Conservation (phyloP, 1,284 basidiomycete genomes). For the Cryptococcus amylolentus region DNA sequence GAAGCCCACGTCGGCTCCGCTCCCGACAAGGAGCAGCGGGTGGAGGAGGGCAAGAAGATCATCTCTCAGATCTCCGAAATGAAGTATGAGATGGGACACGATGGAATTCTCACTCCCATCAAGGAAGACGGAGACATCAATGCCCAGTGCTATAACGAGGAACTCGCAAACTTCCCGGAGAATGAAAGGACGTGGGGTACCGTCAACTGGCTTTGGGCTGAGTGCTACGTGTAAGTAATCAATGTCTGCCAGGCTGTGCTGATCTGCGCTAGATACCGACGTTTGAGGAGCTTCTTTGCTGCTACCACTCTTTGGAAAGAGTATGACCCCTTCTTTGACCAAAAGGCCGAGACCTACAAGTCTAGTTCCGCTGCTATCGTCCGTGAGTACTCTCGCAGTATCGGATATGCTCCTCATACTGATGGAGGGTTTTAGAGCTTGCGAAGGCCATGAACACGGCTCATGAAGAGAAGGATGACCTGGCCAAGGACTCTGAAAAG, state of each 20-base stretch:
- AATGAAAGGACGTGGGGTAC: slow-evolving; percentile 79
- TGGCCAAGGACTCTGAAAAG: slow-evolving; percentile 30
- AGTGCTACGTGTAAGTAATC: slow-evolving; percentile 60
- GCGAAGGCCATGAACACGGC: slow-evolving; percentile 41
- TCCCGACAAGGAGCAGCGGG: slow-evolving; percentile 36
- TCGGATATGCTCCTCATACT: not conserved
- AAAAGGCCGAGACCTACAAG: slow-evolving; percentile 80
- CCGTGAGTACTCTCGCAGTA: slow-evolving; percentile 52
- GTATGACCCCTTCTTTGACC: slow-evolving; percentile 79
- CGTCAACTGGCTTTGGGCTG: slow-evolving; percentile 89
- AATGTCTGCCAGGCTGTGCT: not conserved
- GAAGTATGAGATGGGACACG: slow-evolving; percentile 85
- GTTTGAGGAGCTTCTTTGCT: slow-evolving; percentile 71
- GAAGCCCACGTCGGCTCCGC: slow-evolving; percentile 46
- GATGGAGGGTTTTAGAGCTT: slow-evolving; percentile 27
- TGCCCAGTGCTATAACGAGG: slow-evolving; percentile 67
- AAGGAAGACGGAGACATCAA: slow-evolving; percentile 68
- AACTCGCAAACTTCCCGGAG: slow-evolving; percentile 58
- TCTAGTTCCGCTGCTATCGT: slow-evolving; percentile 74
- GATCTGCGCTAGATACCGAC: slow-evolving; percentile 64
- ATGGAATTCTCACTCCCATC: slow-evolving; percentile 69
- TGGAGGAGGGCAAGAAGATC: slow-evolving; percentile 69
- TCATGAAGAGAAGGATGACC: slow-evolving; percentile 29
- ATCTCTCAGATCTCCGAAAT: slow-evolving; percentile 75
- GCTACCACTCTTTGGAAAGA: slow-evolving; percentile 67